A percentile compares a stretch with the other conserved stretches of the same genome.
Evolutionary conservation across 805 yeast genomes (phyloP).

Genomic region (Lipomyces sp.): DNA sequence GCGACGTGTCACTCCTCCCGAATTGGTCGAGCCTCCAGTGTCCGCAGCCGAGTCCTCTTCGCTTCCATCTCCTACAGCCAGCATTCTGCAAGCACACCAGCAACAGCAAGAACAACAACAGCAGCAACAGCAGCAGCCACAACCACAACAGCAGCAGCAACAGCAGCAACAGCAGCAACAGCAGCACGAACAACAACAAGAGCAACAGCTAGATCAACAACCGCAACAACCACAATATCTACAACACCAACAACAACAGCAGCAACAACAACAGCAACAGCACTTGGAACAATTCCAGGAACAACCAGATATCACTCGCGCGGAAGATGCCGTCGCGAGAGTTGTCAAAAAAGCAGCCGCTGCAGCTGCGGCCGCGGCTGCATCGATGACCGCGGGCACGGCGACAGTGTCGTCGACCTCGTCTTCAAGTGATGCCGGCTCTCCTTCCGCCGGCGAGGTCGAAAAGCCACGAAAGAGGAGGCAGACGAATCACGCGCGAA

Average conservation of each 20-base stretch:
- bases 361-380: conserved; percentile 23
- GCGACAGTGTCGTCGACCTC: conserved; percentile 16
- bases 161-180: no score
- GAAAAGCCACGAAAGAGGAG: conserved; percentile 24
- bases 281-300: no score
- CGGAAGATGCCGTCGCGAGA: conserved; percentile 41
- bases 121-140: conserved; percentile 5
- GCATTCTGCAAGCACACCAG: no score
- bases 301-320: conserved; percentile 24
- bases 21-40: not conserved
- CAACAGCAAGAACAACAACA: no score
- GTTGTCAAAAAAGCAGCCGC: conserved; percentile 28
- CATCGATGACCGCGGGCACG: conserved; percentile 6
- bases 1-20: conserved; percentile 15
- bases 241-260: no score
- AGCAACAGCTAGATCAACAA: no score
- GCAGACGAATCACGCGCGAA: conserved; percentile 5
- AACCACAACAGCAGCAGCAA: no score
- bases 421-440: not conserved
- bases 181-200: no score
- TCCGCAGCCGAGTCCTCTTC: not conserved
- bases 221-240: no score
- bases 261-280: no score
- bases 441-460: conserved; percentile 11
- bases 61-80: conserved; percentile 5